These are phyloP conservation scores for Cladosporium oxysporum DNA, from an alignment of 2,329 filamentous ascomycete species.

Conservation along the genomic window DNA sequence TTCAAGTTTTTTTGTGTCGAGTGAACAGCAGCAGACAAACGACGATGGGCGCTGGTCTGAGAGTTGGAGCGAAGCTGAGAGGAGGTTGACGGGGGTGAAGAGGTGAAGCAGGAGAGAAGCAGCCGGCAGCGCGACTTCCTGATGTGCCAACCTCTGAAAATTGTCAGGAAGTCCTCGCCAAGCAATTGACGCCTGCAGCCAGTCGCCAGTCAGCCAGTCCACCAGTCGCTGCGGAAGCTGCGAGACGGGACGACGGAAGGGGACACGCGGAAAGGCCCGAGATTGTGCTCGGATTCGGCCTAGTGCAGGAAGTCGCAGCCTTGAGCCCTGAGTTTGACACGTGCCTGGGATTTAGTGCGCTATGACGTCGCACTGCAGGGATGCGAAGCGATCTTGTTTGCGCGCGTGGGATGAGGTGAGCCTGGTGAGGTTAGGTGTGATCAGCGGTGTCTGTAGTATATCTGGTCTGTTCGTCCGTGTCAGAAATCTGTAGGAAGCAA, in stretches of 20 bases:
- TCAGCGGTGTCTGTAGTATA: background rate
- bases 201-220: background rate
- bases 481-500: background rate
- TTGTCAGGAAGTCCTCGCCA: slow-evolving; percentile 10
- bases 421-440: background rate
- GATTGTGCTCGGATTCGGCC: background rate
- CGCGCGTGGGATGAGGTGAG: background rate
- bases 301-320: background rate
- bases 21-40: slow-evolving; percentile 19
- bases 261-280: background rate
- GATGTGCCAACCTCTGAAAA: slow-evolving; percentile 11
- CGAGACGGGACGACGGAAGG: background rate
- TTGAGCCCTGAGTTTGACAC: slow-evolving; percentile 9
- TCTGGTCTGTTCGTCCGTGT: background rate
- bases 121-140: slow-evolving; percentile 7
- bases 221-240: background rate
- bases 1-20: slow-evolving; percentile 36
- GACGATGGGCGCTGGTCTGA: slow-evolving; percentile 13
- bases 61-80: slow-evolving; percentile 4
- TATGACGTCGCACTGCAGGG: slow-evolving; percentile 9
- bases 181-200: background rate
- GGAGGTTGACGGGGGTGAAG: slow-evolving; percentile 12
- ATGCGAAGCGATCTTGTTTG: background rate
- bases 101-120: background rate
- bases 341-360: background rate